Conservation (phyloP, 108 stramenopile species). For the Skeletonema potamos region DNA sequence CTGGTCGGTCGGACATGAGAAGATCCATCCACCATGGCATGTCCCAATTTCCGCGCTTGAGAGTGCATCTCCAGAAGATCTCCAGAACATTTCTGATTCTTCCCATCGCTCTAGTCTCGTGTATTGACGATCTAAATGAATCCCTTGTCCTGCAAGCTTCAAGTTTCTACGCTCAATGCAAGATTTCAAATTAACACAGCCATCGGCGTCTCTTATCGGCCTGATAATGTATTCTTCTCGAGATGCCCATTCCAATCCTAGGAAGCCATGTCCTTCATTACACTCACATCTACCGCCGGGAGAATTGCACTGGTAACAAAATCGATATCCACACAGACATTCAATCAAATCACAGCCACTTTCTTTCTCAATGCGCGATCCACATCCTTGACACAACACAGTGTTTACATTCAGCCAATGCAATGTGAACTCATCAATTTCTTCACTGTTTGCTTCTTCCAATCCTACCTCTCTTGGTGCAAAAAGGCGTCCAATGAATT, state of each 20-base stretch:
- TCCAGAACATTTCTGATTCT: not conserved
- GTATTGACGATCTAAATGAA: not conserved
- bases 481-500: constrained; percentile 7
- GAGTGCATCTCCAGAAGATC: not conserved
- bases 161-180: not conserved
- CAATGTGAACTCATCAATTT: constrained; percentile 16
- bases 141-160: not conserved
- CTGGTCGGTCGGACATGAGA: not conserved
- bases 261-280: constrained; percentile 4
- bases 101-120: not conserved
- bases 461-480: not conserved
- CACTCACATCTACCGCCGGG: constrained; percentile 5
- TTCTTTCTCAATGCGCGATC: constrained; percentile 8
- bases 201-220: not conserved
- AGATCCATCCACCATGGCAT: constrained; percentile 3
- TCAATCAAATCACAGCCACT: constrained; percentile 21
- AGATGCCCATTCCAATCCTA: not conserved
- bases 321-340: constrained; percentile 19
- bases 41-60: not conserved
- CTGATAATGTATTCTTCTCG: not conserved
- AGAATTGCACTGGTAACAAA: constrained; percentile 9
- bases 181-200: not conserved
- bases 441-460: not conserved
- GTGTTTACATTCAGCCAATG: constrained; percentile 26
- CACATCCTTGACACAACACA: not conserved